These are phyloP conservation scores for Starmerella sirachaensis DNA, from an alignment of 805 yeast species.

Conservation along the genomic window DNA sequence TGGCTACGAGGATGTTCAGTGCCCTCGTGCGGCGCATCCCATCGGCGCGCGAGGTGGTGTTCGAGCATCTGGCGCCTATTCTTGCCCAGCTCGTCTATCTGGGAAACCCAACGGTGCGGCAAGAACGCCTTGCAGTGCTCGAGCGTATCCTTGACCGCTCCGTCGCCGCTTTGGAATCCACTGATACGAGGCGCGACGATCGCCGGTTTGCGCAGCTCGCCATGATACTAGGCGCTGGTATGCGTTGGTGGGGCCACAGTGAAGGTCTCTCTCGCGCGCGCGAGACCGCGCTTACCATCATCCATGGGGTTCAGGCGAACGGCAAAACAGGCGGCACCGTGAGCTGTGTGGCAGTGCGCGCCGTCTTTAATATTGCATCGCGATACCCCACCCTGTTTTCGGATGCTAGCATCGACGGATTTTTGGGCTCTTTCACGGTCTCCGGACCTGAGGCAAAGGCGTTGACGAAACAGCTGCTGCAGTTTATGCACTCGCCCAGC, in stretches of 20 bases:
- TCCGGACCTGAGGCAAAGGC: conserved; percentile 1
- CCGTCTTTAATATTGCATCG: conserved; percentile 3
- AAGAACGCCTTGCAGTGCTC: neutral
- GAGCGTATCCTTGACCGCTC: neutral
- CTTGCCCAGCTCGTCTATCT: conserved; percentile 9
- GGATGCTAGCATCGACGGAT: neutral
- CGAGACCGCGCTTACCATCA: too few species aligned
- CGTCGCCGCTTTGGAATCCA: neutral
- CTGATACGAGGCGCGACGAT: neutral
- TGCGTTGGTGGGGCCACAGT: neutral
- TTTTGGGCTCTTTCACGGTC: neutral
- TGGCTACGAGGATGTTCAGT: conserved; percentile 6
- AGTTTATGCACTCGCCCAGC: neutral
- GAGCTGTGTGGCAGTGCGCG: neutral
- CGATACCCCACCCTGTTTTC: conserved; percentile 1
- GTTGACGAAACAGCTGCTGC: neutral
- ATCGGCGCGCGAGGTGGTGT: conserved; percentile 1
- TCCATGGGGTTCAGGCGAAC: neutral
- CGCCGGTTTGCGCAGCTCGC: neutral
- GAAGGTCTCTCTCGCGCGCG: too few species aligned
- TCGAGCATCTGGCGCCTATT: conserved; percentile 5
- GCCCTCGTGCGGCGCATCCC: conserved; percentile 1
- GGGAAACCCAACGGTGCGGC: conserved; percentile 4
- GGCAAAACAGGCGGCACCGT: neutral
- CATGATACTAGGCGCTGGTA: neutral